Percentiles rank a stretch among this genome's conserved stretches.
These are phyloP conservation scores for Friedmanniomyces simplex DNA, from an alignment of 495 filamentous ascomycete species.

Conservation along the genomic window DNA sequence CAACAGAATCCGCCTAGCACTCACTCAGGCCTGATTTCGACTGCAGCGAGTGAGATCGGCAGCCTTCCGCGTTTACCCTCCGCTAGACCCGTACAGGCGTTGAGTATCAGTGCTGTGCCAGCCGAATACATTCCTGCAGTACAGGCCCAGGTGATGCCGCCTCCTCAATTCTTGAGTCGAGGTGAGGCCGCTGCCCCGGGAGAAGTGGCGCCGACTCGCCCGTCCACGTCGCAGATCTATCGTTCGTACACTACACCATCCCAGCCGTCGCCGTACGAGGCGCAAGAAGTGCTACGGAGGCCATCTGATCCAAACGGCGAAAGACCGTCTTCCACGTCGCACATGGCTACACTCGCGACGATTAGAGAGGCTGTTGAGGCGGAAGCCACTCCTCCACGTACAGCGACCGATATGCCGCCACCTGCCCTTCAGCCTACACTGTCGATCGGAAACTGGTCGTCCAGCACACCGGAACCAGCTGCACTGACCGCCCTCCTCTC, in stretches of 20 bases:
- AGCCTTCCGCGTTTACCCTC: neutral
- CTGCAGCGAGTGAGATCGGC: neutral
- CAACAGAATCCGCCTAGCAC: neutral
- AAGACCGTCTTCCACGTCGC: neutral
- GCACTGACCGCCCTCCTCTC: neutral
- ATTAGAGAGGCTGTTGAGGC: slow-evolving; percentile 1
- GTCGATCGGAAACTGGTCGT: neutral
- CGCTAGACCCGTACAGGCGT: neutral
- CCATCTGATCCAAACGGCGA: neutral
- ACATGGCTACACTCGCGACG: neutral
- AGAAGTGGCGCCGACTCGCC: neutral
- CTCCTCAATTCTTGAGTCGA: neutral
- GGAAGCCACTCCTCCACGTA: neutral
- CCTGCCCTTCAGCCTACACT: neutral
- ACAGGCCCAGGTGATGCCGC: neutral
- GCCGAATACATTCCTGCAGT: neutral
- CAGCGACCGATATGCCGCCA: neutral
- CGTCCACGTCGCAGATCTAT: slow-evolving; percentile 5
- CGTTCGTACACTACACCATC: slow-evolving; percentile 9
- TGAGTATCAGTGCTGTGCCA: neutral
- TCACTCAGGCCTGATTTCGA: neutral
- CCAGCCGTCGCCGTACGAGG: neutral
- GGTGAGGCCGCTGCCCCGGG: slow-evolving; percentile 4
- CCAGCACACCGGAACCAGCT: neutral
- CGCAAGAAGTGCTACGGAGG: neutral